phyloP scores from a whole-genome alignment of 1,284 basidiomycete species.

The Crepidotus sp. region DNA sequence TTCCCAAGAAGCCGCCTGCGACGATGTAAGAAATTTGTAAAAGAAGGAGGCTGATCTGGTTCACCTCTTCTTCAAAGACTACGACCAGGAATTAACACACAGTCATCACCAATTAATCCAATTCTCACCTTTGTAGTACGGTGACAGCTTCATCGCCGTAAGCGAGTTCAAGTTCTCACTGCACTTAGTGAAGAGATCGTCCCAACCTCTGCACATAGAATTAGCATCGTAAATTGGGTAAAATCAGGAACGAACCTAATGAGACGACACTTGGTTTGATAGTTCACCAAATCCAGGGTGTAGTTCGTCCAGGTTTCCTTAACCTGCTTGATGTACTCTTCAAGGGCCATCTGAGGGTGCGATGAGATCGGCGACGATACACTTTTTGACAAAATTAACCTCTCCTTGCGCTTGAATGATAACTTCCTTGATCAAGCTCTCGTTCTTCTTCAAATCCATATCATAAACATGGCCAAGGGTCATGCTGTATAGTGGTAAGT shows the following conservation, averaged over 20 bases:
- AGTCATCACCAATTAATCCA: background rate
- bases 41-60: slow-evolving; percentile 11
- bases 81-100: background rate
- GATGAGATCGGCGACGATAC: slow-evolving; percentile 10
- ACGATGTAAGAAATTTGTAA: slow-evolving; percentile 16
- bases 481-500: slow-evolving; percentile 48
- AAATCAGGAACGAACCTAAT: slow-evolving; percentile 56
- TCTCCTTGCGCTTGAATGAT: slow-evolving; percentile 98
- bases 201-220: slow-evolving; percentile 70
- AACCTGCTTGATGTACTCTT: slow-evolving; percentile 92
- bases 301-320: slow-evolving; percentile 97
- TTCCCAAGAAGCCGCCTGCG: slow-evolving; percentile 81
- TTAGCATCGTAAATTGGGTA: slow-evolving; percentile 1
- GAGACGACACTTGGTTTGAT: slow-evolving; percentile 96
- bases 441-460: slow-evolving; percentile 91
- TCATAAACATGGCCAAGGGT: slow-evolving; percentile 97
- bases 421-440: slow-evolving; percentile 85
- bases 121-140: slow-evolving; percentile 82
- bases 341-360: slow-evolving; percentile 72
- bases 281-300: slow-evolving; percentile 93
- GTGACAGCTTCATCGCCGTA: slow-evolving; percentile 93
- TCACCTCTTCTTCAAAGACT: slow-evolving; percentile 89
- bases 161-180: slow-evolving; percentile 95
- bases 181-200: slow-evolving; percentile 95
- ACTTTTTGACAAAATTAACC: slow-evolving; percentile 32